These are phyloP conservation scores for Daedalea quercina DNA, from an alignment of 768 basidiomycete genomes.

Conservation along the genomic window DNA sequence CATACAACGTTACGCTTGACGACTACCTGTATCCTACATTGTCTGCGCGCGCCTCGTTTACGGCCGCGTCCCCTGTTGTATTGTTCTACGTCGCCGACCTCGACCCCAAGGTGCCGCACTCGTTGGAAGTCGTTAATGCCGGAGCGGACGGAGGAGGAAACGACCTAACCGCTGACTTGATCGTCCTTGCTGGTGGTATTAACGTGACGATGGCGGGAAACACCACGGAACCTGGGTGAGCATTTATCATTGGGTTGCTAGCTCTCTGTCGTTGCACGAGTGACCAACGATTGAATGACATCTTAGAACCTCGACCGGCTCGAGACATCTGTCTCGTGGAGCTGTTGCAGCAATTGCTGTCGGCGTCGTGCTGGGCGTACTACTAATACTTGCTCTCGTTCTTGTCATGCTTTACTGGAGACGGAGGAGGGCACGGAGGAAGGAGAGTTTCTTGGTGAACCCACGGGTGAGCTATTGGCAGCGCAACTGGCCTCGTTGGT, in stretches of 20 bases:
- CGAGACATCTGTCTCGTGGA: slow-evolving; percentile 35
- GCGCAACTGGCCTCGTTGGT: neutral
- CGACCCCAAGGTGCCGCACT: slow-evolving; percentile 41
- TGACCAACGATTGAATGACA: slow-evolving; percentile 1
- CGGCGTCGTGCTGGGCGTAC: slow-evolving; percentile 44
- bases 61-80: slow-evolving; percentile 44
- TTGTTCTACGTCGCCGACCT: slow-evolving; percentile 62
- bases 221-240: slow-evolving; percentile 10
- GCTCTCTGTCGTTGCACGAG: neutral
- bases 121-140: slow-evolving; percentile 49
- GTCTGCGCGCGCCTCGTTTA: slow-evolving; percentile 38
- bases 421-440: slow-evolving; percentile 24
- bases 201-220: slow-evolving; percentile 37
- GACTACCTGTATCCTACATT: slow-evolving; percentile 14
- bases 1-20: slow-evolving; percentile 53
- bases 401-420: slow-evolving; percentile 31
- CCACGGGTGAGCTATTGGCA: slow-evolving; percentile 13
- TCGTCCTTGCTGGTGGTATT: slow-evolving; percentile 44
- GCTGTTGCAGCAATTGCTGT: slow-evolving; percentile 64
- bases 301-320: slow-evolving; percentile 12
- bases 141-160: slow-evolving; percentile 30
- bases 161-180: slow-evolving; percentile 22
- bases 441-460: slow-evolving; percentile 22
- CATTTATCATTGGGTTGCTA: neutral
- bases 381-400: slow-evolving; percentile 39